These are phyloP conservation scores for Plantago coronopus DNA, from an alignment of 305 asterid genomes.

Conservation along the genomic window DNA sequence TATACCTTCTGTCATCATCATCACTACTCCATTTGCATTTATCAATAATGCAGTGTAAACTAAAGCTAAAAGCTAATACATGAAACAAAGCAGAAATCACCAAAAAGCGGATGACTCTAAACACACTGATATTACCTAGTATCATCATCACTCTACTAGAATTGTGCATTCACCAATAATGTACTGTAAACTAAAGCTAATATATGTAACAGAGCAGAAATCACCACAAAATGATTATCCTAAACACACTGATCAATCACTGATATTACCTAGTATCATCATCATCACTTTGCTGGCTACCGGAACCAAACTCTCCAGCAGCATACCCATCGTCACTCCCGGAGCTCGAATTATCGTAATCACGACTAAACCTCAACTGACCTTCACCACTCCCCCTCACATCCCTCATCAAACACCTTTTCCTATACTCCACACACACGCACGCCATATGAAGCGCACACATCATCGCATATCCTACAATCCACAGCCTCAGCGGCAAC, in stretches of 20 bases:
- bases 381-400: slow-evolving; percentile 22
- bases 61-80: too few relatives aligned
- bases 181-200: too few relatives aligned
- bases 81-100: too few relatives aligned
- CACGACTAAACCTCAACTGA: slow-evolving; percentile 37
- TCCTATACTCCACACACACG: slow-evolving; percentile 61
- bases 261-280: slow-evolving; percentile 34
- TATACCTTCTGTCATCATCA: too few relatives aligned
- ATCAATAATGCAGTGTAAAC: too few relatives aligned
- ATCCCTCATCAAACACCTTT: slow-evolving; percentile 42
- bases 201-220: too few relatives aligned
- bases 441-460: slow-evolving; percentile 71
- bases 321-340: slow-evolving; percentile 38
- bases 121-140: slow-evolving; percentile 24
- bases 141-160: slow-evolving; percentile 45
- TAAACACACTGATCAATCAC: not conserved
- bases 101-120: too few relatives aligned
- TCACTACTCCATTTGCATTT: too few relatives aligned
- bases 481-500: slow-evolving; percentile 76
- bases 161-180: too few relatives aligned
- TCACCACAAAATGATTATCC: too few relatives aligned
- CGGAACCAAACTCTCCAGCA: slow-evolving; percentile 31
- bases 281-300: slow-evolving; percentile 33
- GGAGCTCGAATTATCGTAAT: slow-evolving; percentile 44
- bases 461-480: slow-evolving; percentile 66